phyloP scores from a whole-genome alignment of 1,284 basidiomycete species.

The Agaricales sp. region DNA sequence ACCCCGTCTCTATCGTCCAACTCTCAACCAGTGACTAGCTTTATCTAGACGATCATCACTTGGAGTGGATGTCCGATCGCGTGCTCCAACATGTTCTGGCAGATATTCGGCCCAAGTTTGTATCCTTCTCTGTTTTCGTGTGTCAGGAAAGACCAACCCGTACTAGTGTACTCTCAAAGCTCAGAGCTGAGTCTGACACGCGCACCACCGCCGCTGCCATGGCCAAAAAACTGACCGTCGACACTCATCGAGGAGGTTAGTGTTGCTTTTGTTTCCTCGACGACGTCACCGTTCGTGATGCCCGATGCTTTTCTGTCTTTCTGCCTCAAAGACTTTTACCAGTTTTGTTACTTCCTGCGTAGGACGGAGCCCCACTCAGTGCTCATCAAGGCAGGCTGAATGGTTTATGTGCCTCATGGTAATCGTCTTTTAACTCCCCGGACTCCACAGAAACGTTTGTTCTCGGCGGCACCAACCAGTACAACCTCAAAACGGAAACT shows the following conservation, averaged over 20 bases:
- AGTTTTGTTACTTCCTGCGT: constrained; percentile 75
- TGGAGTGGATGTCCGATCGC: constrained; percentile 70
- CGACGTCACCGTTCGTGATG: constrained; percentile 3
- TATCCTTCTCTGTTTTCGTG: constrained; percentile 5
- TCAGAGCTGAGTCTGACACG: constrained; percentile 45
- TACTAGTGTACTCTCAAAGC: constrained; percentile 52
- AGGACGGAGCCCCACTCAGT: constrained; percentile 65
- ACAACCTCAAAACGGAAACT: constrained; percentile 15
- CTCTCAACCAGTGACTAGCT: constrained; percentile 29
- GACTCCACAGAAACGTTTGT: constrained; percentile 24
- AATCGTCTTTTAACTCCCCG: background rate
- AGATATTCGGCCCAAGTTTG: constrained; percentile 61
- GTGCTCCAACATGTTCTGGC: constrained; percentile 61
- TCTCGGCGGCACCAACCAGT: constrained; percentile 13
- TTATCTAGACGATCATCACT: constrained; percentile 69
- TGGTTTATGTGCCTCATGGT: no score
- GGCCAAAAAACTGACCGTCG: constrained; percentile 51
- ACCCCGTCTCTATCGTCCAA: background rate
- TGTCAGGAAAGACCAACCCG: background rate
- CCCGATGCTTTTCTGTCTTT: constrained; percentile 3
- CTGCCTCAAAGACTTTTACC: constrained; percentile 49
- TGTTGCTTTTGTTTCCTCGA: constrained; percentile 9
- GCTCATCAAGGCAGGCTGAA: constrained; percentile 53
- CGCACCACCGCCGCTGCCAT: constrained; percentile 28
- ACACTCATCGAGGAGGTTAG: constrained; percentile 67